A percentile compares a stretch with the other conserved stretches of the same genome.
phyloP scores from a whole-genome alignment of 2,329 filamentous ascomycete species.

The Cladorrhinum sp. region DNA sequence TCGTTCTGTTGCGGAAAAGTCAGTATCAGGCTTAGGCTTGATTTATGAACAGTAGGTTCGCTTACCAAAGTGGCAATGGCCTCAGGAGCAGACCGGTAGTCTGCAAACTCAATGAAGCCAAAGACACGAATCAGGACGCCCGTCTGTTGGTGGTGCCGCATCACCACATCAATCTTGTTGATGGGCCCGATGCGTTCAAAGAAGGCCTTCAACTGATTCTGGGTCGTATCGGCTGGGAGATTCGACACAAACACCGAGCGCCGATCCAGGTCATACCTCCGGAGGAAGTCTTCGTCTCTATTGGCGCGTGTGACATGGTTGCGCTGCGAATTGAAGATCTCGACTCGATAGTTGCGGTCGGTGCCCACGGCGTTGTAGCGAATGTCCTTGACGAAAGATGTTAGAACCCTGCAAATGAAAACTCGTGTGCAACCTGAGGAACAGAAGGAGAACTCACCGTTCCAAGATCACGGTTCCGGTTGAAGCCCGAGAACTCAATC shows the following conservation, averaged over 20 bases:
- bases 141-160: slow-evolving; percentile 10
- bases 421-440: background rate
- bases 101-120: slow-evolving; percentile 24
- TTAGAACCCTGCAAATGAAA: background rate
- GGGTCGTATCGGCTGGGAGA: slow-evolving; percentile 38
- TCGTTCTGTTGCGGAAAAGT: slow-evolving; percentile 11
- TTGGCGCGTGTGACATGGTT: slow-evolving; percentile 3
- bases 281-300: slow-evolving; percentile 27
- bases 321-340: background rate
- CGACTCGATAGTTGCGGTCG: background rate
- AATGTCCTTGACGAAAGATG: background rate
- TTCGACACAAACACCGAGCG: slow-evolving; percentile 49
- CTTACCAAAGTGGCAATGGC: slow-evolving; percentile 15
- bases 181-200: slow-evolving; percentile 41
- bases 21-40: slow-evolving; percentile 1
- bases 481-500: slow-evolving; percentile 51
- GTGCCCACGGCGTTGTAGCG: background rate
- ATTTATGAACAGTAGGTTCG: background rate
- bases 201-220: slow-evolving; percentile 37
- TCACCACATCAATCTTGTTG: slow-evolving; percentile 31
- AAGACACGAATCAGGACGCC: slow-evolving; percentile 8
- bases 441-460: slow-evolving; percentile 45
- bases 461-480: slow-evolving; percentile 48
- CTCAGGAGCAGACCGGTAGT: background rate
- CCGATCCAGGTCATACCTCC: slow-evolving; percentile 42